Evolutionary conservation across 768 basidiomycete species (phyloP), one percentile per base, ranked within the genome.

Genomic region (Pisolithus orientalis): DNA sequence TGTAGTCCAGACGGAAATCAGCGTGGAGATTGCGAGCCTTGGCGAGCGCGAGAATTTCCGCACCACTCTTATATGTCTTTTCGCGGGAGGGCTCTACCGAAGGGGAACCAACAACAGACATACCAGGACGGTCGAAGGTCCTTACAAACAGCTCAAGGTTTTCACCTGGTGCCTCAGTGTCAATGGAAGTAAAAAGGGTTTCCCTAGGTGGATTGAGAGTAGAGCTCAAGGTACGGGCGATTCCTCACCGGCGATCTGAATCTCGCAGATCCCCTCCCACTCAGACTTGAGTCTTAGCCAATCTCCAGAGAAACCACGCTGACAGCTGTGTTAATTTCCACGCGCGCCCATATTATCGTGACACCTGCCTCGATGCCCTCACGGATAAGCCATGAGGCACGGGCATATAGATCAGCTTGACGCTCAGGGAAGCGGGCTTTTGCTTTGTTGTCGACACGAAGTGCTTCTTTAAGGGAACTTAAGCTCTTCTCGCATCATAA

Each of bases 1-100:
- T 84, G 65, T 82, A 84, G 67, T 85, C 83, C 29, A 85, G 74
- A 65, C 86, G 84, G 61, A 85, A 85, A 62, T 85, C 84, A 40
- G 76, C 72, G 55, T 80, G 76, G 21, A 76, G 65, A 17, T 40
- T n/a, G 38, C 52, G 8, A 34, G 43, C 44, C 45, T 64, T 58
- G 9, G 80, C 78, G 48, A 79, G 68, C 34, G 76, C 68, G 61
- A 85, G 69, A 44, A 84, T 65, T 55, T 77, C 72, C 24, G 64
- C 65, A 31, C 85, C 78, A 61, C 85, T 85, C 63, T 63, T 64
- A 60, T 75, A 75, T 16, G 79, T 75, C 51, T 77, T 74, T 21
- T 67, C 64, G 32, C 61, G 52, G 13, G 72, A 76, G 40, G 73
- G 75, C 59, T 86, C 83, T 29, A 83, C 79, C 65, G 84, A 85